Evolutionary conservation across 129 eudicot species (phyloP), one percentile per base, ranked within the genome.

Genomic region (Deinandra increscens): DNA sequence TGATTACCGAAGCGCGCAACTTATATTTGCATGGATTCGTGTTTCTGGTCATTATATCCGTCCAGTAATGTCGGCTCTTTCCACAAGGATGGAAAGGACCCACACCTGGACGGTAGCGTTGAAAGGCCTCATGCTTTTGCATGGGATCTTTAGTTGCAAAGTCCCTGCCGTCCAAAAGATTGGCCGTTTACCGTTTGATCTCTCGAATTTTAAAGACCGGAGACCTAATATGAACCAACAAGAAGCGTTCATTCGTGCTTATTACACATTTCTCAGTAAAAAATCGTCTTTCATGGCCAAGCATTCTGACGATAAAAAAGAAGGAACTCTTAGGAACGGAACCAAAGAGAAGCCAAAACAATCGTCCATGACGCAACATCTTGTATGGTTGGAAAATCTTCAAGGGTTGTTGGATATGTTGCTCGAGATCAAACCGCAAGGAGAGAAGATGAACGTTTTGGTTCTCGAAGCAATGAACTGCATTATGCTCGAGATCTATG

Each of bases 401-500:
- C 98, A 92, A 48, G 71, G 48, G 4, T 72, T 89, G 86, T 71
- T 92, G 2, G 96, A 84, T 33, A 29, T 81, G 74, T 45, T 88
- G 81, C 77, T 89, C 33, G 80, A 81, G 73, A 79, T 86, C 50
- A 82, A 42, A 74, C 95, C 91, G 0, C 74, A 70, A 41, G 7
- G 70, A 1, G 74, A 59, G 1, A 73, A 71, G 20, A 78, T 83
- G 11, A 83, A 53, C 6, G 78, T 73, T 18, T 72, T 92, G 5
- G 51, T 89, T 31, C 81, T 84, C 13, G 95, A 89, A 66, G 96
- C 85, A 6, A 88, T 92, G 95, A 85, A 92, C 38, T 84, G 95
- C 46, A 63, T 92, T 15, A 29, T 92, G 31, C 79, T 86, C 6
- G 98, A 92, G 71, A 79, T 89, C 7, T 86, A 78, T 33, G 91